These are phyloP conservation scores for Lasiodiplodia sp. DNA, from an alignment of 2,329 filamentous ascomycete genomes.

Conservation along the genomic window DNA sequence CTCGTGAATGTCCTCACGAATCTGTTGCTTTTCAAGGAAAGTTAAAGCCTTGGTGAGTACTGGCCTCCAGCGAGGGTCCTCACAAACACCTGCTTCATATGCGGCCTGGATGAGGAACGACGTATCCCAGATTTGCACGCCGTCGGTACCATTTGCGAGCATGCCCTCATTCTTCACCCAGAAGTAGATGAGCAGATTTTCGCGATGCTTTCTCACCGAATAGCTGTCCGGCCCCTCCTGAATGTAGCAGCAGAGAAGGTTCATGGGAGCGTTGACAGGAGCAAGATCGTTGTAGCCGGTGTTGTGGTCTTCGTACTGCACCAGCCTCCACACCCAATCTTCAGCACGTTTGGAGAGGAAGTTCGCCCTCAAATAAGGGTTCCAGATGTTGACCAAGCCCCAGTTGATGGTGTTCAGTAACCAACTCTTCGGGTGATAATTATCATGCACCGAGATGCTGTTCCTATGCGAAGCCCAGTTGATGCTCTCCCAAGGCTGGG, in stretches of 20 bases:
- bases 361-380: slow-evolving; percentile 75
- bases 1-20: slow-evolving; percentile 80
- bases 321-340: slow-evolving; percentile 79
- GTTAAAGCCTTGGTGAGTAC: slow-evolving; percentile 84
- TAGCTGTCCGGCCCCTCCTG: slow-evolving; percentile 78
- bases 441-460: slow-evolving; percentile 78
- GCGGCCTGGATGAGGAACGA: slow-evolving; percentile 86
- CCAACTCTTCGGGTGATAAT: slow-evolving; percentile 93
- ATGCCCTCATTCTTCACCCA: slow-evolving; percentile 95
- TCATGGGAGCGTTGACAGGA: slow-evolving; percentile 90
- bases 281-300: slow-evolving; percentile 86
- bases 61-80: slow-evolving; percentile 76
- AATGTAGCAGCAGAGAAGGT: slow-evolving; percentile 85
- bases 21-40: slow-evolving; percentile 91
- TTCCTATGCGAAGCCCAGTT: slow-evolving; percentile 82
- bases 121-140: slow-evolving; percentile 98
- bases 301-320: slow-evolving; percentile 92
- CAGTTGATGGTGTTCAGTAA: slow-evolving; percentile 81
- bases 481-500: slow-evolving; percentile 78
- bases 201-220: slow-evolving; percentile 77
- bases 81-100: slow-evolving; percentile 78
- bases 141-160: slow-evolving; percentile 95
- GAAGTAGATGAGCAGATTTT: slow-evolving; percentile 83
- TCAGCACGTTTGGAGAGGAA: slow-evolving; percentile 75
- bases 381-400: slow-evolving; percentile 79